Evolutionary conservation across 2,329 filamentous ascomycete species (phyloP).

Genomic region (Juglanconis oblonga): DNA sequence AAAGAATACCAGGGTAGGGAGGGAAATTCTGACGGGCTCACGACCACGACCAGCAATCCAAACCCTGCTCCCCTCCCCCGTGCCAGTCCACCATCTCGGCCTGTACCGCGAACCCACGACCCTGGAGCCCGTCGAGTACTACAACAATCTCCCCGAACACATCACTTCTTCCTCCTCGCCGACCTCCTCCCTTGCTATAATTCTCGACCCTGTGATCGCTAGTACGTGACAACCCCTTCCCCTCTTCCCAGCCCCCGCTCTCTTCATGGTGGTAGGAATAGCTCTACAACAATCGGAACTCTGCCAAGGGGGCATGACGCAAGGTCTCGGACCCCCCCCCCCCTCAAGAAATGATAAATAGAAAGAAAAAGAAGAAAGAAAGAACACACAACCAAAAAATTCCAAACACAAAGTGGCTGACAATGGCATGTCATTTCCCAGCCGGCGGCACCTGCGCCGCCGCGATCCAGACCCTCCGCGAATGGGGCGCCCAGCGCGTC

Average conservation of each 20-base stretch:
- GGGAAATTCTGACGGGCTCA: neutral
- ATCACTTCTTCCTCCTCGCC: conserved; percentile 36
- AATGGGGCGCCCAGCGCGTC: conserved; percentile 87
- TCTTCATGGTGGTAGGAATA: neutral
- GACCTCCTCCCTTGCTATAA: conserved; percentile 54
- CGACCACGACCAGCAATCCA: conserved; percentile 60
- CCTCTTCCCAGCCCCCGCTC: too few species aligned
- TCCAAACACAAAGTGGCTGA: neutral
- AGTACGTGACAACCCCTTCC: conserved; percentile 33
- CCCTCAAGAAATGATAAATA: too few species aligned
- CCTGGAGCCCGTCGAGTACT: conserved; percentile 90
- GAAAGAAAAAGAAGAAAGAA: too few species aligned
- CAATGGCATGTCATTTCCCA: neutral
- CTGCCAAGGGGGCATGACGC: too few species aligned
- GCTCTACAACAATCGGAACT: too few species aligned
- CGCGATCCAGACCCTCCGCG: conserved; percentile 81
- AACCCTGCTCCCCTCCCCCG: conserved; percentile 73
- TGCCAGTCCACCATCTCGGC: conserved; percentile 88
- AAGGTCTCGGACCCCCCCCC: too few species aligned
- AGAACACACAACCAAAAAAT: too few species aligned
- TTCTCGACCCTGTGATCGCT: conserved; percentile 90
- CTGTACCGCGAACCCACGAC: conserved; percentile 89
- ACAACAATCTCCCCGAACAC: conserved; percentile 91
- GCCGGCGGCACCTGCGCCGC: conserved; percentile 83
- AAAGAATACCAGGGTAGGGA: neutral